Evolutionary conservation across 495 filamentous ascomycete species (phyloP).

Genomic region (Emericellopsis terricola): DNA sequence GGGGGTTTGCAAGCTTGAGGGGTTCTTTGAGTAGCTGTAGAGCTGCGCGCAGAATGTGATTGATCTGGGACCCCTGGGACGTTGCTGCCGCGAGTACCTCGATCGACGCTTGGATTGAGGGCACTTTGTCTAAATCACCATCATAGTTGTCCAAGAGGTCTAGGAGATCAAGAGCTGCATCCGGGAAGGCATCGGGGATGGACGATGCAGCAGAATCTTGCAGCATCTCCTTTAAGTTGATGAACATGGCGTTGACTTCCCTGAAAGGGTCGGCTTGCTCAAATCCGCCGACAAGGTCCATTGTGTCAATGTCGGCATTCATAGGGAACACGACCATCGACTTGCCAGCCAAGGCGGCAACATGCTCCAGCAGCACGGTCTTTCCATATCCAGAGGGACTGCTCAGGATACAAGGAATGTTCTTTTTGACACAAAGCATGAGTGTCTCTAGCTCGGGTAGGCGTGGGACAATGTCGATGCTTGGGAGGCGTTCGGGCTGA

Average conservation of each 20-base stretch:
- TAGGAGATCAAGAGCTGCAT: constrained; percentile 23
- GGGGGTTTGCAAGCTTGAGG: constrained; percentile 41
- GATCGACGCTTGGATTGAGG: constrained; percentile 13
- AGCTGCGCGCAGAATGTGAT: constrained; percentile 11
- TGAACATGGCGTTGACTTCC: constrained; percentile 35
- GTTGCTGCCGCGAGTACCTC: constrained; percentile 10
- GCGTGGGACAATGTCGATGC: constrained; percentile 35
- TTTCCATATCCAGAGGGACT: constrained; percentile 80
- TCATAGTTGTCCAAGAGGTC: constrained; percentile 13
- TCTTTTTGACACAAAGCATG: constrained; percentile 69
- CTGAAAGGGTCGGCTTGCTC: constrained; percentile 78
- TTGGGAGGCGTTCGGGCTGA: constrained; percentile 34
- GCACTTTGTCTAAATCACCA: constrained; percentile 10
- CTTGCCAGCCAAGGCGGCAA: constrained; percentile 62
- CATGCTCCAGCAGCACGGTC: constrained; percentile 52
- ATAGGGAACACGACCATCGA: constrained; percentile 60
- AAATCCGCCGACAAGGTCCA: constrained; percentile 91
- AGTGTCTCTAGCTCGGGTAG: constrained; percentile 66
- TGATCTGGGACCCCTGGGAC: constrained; percentile 11
- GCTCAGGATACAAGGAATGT: constrained; percentile 75
- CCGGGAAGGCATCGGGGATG: constrained; percentile 23
- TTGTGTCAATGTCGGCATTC: constrained; percentile 87
- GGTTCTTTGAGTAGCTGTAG: constrained; percentile 21
- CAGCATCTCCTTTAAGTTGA: constrained; percentile 35
- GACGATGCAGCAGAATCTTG: constrained; percentile 31